Evolutionary conservation across 768 basidiomycete genomes (phyloP).

Genomic region (Mycena olivaceomarginata): DNA sequence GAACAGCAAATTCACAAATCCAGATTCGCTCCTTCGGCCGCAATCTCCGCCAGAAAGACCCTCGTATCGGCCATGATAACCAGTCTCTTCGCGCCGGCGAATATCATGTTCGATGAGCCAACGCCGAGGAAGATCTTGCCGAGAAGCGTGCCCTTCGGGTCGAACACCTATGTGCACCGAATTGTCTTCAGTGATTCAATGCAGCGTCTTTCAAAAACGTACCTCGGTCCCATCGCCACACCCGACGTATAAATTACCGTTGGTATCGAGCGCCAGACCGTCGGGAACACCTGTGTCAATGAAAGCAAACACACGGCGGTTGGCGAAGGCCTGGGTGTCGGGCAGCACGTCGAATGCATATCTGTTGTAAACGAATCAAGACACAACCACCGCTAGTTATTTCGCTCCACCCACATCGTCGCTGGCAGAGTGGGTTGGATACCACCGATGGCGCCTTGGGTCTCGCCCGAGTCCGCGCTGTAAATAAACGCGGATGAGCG

Average conservation of each 20-base stretch:
- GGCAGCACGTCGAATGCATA: constrained; percentile 72
- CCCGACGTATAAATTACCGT: constrained; percentile 71
- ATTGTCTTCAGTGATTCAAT: too few relatives aligned
- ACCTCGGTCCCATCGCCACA: constrained; percentile 58
- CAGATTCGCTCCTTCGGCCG: constrained; percentile 54
- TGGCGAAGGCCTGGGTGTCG: constrained; percentile 61
- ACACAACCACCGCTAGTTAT: background rate
- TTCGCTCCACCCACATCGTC: constrained; percentile 46
- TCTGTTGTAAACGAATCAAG: constrained; percentile 49
- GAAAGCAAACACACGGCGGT: constrained; percentile 73
- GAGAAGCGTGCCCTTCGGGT: constrained; percentile 62
- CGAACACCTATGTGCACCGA: constrained; percentile 43
- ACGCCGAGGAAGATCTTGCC: constrained; percentile 61
- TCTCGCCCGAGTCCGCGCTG: constrained; percentile 50
- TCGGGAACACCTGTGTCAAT: constrained; percentile 71
- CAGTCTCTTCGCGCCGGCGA: constrained; percentile 63
- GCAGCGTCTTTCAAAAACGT: constrained; percentile 51
- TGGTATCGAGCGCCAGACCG: constrained; percentile 69
- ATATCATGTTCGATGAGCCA: constrained; percentile 46
- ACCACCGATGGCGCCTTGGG: constrained; percentile 41
- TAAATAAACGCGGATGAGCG: background rate
- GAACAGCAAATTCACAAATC: constrained; percentile 12
- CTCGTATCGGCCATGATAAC: constrained; percentile 69
- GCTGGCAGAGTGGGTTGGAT: constrained; percentile 47
- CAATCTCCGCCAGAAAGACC: constrained; percentile 68